Evolutionary conservation across 257 asterid species (phyloP), one percentile per base, ranked within the genome.

Genomic region (Ilex aquifolium): DNA sequence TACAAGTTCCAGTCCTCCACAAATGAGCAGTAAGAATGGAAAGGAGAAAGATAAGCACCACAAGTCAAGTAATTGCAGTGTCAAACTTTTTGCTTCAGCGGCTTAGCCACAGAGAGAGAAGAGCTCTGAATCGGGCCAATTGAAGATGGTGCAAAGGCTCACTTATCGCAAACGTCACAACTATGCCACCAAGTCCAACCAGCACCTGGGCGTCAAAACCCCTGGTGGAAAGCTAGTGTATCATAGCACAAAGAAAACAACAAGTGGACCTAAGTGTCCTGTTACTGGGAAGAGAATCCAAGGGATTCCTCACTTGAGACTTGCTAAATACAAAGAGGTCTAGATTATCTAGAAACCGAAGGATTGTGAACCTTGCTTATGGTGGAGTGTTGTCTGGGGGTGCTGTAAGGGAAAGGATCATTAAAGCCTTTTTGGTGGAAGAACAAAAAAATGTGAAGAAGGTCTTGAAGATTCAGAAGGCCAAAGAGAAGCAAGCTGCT

Each of bases 11-110:
- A 68, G 63, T 57, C 56, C 58, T 48, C 79, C 70, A 27, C 63
- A 39, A 55, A 65, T 63, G 75, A 72, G 67, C 67, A 65, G 63
- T 56, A 80, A 73, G 70, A 75, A 82, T 65, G 88, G 79, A 60
- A 79, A 21, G 27, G 27, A 21, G 27, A 21, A 21, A 21, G 27
- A 21, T 21, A 21, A 21, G 27, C 27, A 0, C 63, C 56, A 21
- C 39, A 62, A 68, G 66, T 61, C 31, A n/a, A 63, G 64, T 51
- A 67, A 62, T 48, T 68, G 53, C 62, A 61, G 68, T 55, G 70
- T 54, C 13, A 73, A 69, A 56, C 67, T 54, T 57, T 44, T 73
- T 50, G 59, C 61, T 64, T 65, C 44, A 71, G 29, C 84, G 61
- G 56, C 63, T 63, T 74, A 21, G 48, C 55, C 62, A 65, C 57